Base-by-base conservation (phyloP, 148 eudicot species). In the Nepenthes mirabilis region DNA sequence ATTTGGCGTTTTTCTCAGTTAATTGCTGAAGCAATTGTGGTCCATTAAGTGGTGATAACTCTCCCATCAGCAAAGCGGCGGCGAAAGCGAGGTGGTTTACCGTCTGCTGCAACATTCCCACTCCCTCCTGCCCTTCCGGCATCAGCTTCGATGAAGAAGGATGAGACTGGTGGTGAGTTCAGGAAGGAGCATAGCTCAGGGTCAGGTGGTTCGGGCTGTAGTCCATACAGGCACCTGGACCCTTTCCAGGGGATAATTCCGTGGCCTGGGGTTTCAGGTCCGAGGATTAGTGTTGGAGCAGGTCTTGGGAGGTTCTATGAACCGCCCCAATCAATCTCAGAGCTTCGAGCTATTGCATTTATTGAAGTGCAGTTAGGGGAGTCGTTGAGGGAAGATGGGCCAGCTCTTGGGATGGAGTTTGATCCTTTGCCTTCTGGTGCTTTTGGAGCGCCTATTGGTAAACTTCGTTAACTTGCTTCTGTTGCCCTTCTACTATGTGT, bases 341-440 rank as follows among this genome's bases (percentile, higher is more conserved):
- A 90, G 78, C 76, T 72, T 49, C 77, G 82, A 59, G 88, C 84
- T 45, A 80, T 90, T 79, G 70, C 75, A 11, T 86, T 74, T 57
- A 84, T 90, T 14, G 97, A 90, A 69, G 84, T 88, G 2, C 97
- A 90, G 79, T 75, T 90, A 64, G 97, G 97, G 59, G 97, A 82
- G 66, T 76, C 74, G 37, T 70, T 90, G 72, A 80, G 97, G 73
- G 85, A 86, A 54, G 97, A 86, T 35, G 95, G 88, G 13, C 97
- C 97, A 47, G 83, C 87, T 55, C 86, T 90, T 62, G 97, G 97
- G 59, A 79, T 86, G 84, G 97, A 90, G 79, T 90, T 90, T 82
- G 97, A 90, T 78, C 88, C 95, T 47, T 72, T 90, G 82, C 97
- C 97, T 40, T 95, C 97, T 51, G 97, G 97, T 64, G 97, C 97